Base-by-base conservation (phyloP, 148 eudicot genomes). In the Polygonum aviculare region DNA sequence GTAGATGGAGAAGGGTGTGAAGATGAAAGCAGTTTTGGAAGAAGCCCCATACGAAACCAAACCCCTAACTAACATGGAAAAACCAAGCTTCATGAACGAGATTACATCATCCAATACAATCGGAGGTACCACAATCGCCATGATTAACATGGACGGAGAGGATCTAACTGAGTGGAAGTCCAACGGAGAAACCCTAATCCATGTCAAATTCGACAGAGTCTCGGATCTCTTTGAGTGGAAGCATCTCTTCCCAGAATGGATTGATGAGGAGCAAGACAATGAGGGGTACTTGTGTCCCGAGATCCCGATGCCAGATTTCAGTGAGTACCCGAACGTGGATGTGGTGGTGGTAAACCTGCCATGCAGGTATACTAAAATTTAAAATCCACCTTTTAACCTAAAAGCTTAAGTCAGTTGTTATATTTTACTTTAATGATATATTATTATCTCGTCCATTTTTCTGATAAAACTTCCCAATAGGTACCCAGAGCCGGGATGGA, bases 231-330 rank as follows among this genome's bases (percentile, higher is more conserved):
- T 95, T 1, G 84, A 90, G 73, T 95, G 98, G 98, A 83, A 89
- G 47, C 82, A 88, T 79, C 80, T 95, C 41, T 95, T 92, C 73
- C 98, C 98, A 0, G 98, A 95, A 72, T 95, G 97, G 97, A 89
- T 95, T 3, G 98, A 95, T 26, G 98, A 95, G 77, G 98, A 95
- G 12, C 87, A 95, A 76, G 97, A 95, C 57, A 82, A 80, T 7
- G 93, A 93, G 38, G 87, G 88, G 0, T 82, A 80, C 39, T 16
- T 69, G 7, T 95, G 98, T 76, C 98, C 98, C 10, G 90, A 92
- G 73, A 87, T 95, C 7, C 98, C 96, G 1, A 89, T 90, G 92
- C 96, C 98, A 5, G 63, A 80, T 0, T 83, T 77, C 10, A 87
- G 89, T 2, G 55, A 78, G 5, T 83, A 81, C 36, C 85, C 80